Base-by-base conservation (phyloP, 2,329 filamentous ascomycete genomes). In the Aureobasidium melanogenum region DNA sequence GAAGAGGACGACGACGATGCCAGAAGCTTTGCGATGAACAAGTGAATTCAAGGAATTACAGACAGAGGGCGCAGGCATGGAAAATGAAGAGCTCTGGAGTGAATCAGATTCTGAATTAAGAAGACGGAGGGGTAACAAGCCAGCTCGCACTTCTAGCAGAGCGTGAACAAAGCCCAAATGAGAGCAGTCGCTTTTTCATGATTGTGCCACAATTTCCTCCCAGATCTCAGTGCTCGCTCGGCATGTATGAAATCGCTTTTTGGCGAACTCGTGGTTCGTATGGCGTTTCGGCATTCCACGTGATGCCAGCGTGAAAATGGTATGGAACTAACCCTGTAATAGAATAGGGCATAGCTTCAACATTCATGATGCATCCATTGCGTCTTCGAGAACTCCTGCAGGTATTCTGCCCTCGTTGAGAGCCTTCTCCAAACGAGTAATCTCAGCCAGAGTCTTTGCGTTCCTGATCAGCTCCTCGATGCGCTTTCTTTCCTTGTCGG, bases 351-450 rank as follows among this genome's bases (percentile, higher is more conserved):
- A 26, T 22, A 9, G n/a, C 22, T 36, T 15, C 10, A 28, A 3
- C 15, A 17, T 43, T 72, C 69, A 72, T 34, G 68, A 71, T 62
- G 71, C 68, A 54, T 73, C 70, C 70, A 72, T 72, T 19, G 56
- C 66, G 52, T 67, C 68, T 10, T 67, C 69, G 43, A 64, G 64
- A 1, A 71, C 64, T 14, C 69, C 70, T 28, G 66, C 54, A 2
- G 93, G 93, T 73, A 97, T 81, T 70, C 89, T 81, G 1, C 94
- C 94, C 74, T 97, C 93, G 64, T 89, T 89, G 66, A 97, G 77
- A 74, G 94, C 90, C 79, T 93, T 96, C 79, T 99, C 94, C 71
- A 99, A 74, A 67, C 85, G 82, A 62, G 90, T 87, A 71, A 99
- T 95, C 77, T 97, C 94, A 67, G 91, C 88, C 70, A 99, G 74